These are phyloP conservation scores for Cyclocybe aegerita DNA, from an alignment of 768 basidiomycete species.

Conservation along the genomic window DNA sequence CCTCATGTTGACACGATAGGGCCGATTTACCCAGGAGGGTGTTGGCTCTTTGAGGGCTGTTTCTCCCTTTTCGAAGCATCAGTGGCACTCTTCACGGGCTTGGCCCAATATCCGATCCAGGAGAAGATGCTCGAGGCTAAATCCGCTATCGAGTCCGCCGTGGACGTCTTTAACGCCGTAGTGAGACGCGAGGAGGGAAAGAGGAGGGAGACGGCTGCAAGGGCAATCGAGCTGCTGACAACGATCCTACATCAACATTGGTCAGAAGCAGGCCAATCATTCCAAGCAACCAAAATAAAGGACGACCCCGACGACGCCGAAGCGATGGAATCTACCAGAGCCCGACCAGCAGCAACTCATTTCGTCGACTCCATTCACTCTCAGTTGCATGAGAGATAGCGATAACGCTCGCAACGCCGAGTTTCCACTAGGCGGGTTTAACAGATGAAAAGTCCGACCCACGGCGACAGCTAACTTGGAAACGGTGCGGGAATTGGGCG, in stretches of 20 bases:
- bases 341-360: neutral
- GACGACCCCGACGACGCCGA: constrained; percentile 13
- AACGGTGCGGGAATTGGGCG: too few species aligned
- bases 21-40: constrained; percentile 27
- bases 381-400: too few species aligned
- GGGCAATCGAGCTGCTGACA: constrained; percentile 38
- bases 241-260: constrained; percentile 19
- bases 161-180: constrained; percentile 34
- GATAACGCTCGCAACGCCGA: too few species aligned
- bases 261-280: constrained; percentile 6
- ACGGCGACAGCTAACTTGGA: too few species aligned
- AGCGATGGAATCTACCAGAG: neutral
- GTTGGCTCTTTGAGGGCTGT: constrained; percentile 44
- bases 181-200: constrained; percentile 31
- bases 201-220: constrained; percentile 35
- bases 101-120: constrained; percentile 38
- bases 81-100: constrained; percentile 41
- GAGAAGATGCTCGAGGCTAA: constrained; percentile 37
- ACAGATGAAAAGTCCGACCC: too few species aligned
- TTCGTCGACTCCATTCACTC: too few species aligned
- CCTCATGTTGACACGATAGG: constrained; percentile 18
- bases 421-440: neutral
- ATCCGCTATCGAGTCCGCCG: constrained; percentile 34
- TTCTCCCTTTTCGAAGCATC: constrained; percentile 47
- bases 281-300: constrained; percentile 13